Conservation (phyloP, 768 basidiomycete genomes). For the Leccinum truebloodii region DNA sequence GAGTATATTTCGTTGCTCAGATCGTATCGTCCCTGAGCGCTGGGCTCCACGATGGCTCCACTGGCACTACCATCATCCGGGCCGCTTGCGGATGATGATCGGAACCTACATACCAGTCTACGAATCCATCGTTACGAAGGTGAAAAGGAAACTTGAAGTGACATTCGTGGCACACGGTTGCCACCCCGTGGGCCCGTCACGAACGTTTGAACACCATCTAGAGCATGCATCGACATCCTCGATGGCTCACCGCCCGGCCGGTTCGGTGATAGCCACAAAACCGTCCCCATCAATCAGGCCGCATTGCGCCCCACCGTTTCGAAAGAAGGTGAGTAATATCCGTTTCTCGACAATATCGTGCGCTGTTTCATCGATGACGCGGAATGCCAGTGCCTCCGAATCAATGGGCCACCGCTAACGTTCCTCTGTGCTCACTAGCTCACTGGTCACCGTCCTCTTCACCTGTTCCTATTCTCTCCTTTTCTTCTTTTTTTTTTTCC, state of each 20-base stretch:
- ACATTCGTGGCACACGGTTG: slow-evolving; percentile 13
- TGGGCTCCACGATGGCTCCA: slow-evolving; percentile 1
- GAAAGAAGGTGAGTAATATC: slow-evolving; percentile 22
- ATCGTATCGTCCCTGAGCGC: slow-evolving; percentile 2
- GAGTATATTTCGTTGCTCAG: slow-evolving; percentile 15
- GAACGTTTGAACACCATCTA: background rate
- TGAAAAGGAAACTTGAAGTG: slow-evolving; percentile 14
- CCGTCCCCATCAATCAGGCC: slow-evolving; percentile 6
- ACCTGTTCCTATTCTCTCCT: slow-evolving; percentile 6
- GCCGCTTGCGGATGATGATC: slow-evolving; percentile 28
- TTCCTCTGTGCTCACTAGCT: slow-evolving; percentile 14
- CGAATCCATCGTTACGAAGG: slow-evolving; percentile 5
- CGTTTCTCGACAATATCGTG: slow-evolving; percentile 25
- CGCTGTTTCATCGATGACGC: slow-evolving; percentile 20
- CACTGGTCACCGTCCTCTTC: slow-evolving; percentile 22
- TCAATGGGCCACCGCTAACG: slow-evolving; percentile 24
- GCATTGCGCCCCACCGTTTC: slow-evolving; percentile 7
- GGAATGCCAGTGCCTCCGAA: slow-evolving; percentile 28
- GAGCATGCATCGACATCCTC: slow-evolving; percentile 3
- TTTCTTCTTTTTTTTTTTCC: background rate
- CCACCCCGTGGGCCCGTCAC: slow-evolving; percentile 8
- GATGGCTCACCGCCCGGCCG: slow-evolving; percentile 7
- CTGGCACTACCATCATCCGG: background rate
- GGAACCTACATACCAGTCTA: slow-evolving; percentile 12
- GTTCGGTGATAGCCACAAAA: slow-evolving; percentile 15